phyloP scores from a whole-genome alignment of 139 green algal species.

The Chlamydomonas asymmetrica region DNA sequence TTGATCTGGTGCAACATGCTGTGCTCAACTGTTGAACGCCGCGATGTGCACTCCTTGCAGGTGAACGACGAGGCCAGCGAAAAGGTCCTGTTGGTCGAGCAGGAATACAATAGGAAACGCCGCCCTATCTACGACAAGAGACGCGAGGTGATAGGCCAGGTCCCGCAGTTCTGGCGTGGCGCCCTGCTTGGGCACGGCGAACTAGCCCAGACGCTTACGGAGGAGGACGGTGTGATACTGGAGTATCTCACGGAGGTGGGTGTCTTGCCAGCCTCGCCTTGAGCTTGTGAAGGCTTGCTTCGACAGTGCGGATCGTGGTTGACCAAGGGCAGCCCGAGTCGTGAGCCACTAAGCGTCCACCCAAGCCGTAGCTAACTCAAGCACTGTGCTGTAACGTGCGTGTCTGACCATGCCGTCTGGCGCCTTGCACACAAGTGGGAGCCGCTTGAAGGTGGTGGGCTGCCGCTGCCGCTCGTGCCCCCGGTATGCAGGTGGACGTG shows the following conservation, averaged over 20 bases:
- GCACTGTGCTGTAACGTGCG: too few relatives aligned
- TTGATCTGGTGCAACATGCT: too few relatives aligned
- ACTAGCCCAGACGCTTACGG: slow-evolving; percentile 44
- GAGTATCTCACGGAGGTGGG: slow-evolving; percentile 51
- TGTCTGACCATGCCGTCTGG: too few relatives aligned
- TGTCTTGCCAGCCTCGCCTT: background rate
- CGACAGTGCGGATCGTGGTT: too few relatives aligned
- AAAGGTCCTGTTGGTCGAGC: slow-evolving; percentile 65
- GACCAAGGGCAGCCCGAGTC: too few relatives aligned
- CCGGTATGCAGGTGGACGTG: slow-evolving; percentile 58
- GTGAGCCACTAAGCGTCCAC: too few relatives aligned
- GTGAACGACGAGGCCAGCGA: slow-evolving; percentile 69
- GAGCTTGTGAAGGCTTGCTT: background rate
- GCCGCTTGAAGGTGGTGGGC: too few relatives aligned
- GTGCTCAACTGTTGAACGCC: too few relatives aligned
- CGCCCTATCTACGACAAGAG: slow-evolving; percentile 57
- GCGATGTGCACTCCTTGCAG: slow-evolving; percentile 11
- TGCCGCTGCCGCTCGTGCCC: too few relatives aligned
- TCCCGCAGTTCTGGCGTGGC: slow-evolving; percentile 39
- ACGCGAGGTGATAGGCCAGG: slow-evolving; percentile 17
- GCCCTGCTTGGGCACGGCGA: slow-evolving; percentile 41
- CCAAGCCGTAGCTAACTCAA: too few relatives aligned
- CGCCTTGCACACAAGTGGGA: too few relatives aligned
- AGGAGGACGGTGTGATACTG: slow-evolving; percentile 56
- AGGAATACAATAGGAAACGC: slow-evolving; percentile 67